Evolutionary conservation across 768 basidiomycete species (phyloP), one percentile per base, ranked within the genome.

Genomic region (Cubamyces lactineus): DNA sequence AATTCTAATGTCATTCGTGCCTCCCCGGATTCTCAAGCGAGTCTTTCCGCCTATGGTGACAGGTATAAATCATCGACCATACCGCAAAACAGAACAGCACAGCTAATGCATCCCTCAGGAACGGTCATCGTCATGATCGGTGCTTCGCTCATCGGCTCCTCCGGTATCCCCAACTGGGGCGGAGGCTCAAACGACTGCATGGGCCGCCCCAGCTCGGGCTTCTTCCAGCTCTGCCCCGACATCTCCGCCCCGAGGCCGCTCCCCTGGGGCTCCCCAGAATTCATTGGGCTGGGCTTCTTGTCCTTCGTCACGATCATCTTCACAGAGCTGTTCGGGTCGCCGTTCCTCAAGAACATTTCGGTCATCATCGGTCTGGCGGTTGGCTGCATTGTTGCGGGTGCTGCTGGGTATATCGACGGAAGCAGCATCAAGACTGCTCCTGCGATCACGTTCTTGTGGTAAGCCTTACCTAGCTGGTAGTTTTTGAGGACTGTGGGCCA

Each of bases 241-340:
- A 89, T 86, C 49, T 73, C 75, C 30, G 89, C 91, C 8, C 90
- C 90, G 3, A 77, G 84, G 1, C 85, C 92, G 0, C 81, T 89
- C 26, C 86, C 80, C 75, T 94, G 90, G 89, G 92, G 90, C 9
- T 87, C 87, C 0, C 87, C 92, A 0, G 82, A 92, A 69, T 92
- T 91, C 75, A 88, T 94, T 49, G 92, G 93, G 3, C 83, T 96
- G 24, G 93, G 93, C 0, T 94, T 96, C 80, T 79, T 94, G 28
- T 88, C 87, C 0, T 94, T 94, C 74, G 68, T 86, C 50, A 79
- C 83, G 11, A 93, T 93, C 67, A 82, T 94, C 67, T 71, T 94
- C 26, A 88, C 88, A 0, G 92, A 95, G 71, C 74, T 94, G 19
- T 91, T 93, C 65, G 93, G 92, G 7, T 88, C 86, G 3, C 93